A percentile compares a stretch with the other conserved stretches of the same genome.
phyloP scores from a whole-genome alignment of 2,329 filamentous ascomycete genomes.

The Fusarium algeriense region DNA sequence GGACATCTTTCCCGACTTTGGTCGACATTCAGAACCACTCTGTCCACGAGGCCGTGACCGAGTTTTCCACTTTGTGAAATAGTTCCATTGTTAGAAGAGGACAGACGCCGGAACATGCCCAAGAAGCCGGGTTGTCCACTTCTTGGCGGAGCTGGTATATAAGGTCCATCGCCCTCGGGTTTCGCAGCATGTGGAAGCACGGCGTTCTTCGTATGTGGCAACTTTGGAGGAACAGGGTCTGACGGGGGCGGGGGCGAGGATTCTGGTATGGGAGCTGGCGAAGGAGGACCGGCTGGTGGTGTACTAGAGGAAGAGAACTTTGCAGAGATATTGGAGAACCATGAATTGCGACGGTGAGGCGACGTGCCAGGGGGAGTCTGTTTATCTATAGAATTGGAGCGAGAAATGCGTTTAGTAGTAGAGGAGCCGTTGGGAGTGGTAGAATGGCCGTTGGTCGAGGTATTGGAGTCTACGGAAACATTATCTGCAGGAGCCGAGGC shows the following conservation, averaged over 20 bases:
- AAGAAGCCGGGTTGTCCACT: slow-evolving; percentile 78
- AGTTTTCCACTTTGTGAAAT: slow-evolving; percentile 46
- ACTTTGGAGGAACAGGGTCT: slow-evolving; percentile 62
- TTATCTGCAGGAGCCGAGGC: slow-evolving; percentile 43
- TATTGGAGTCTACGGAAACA: slow-evolving; percentile 34
- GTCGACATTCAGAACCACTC: slow-evolving; percentile 88
- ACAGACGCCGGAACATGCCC: slow-evolving; percentile 84
- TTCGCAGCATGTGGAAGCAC: slow-evolving; percentile 69
- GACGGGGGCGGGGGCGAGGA: slow-evolving; percentile 44
- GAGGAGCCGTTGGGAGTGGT: slow-evolving; percentile 44
- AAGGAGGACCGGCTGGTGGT: slow-evolving; percentile 49
- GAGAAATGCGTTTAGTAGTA: slow-evolving; percentile 45
- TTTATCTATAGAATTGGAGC: slow-evolving; percentile 55
- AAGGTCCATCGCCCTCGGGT: slow-evolving; percentile 72
- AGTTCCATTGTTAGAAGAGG: slow-evolving; percentile 68
- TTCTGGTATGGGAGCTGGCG: slow-evolving; percentile 49
- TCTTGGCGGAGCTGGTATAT: slow-evolving; percentile 80
- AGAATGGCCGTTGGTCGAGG: slow-evolving; percentile 39
- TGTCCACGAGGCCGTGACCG: slow-evolving; percentile 78
- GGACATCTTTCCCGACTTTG: slow-evolving; percentile 81
- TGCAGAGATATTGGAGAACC: slow-evolving; percentile 93
- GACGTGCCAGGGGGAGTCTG: slow-evolving; percentile 50
- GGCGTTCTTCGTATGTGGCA: slow-evolving; percentile 66
- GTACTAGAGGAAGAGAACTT: slow-evolving; percentile 79
- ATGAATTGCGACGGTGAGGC: slow-evolving; percentile 76